Evolutionary conservation across 305 asterid species (phyloP).

Genomic region (Plantago coronopus): DNA sequence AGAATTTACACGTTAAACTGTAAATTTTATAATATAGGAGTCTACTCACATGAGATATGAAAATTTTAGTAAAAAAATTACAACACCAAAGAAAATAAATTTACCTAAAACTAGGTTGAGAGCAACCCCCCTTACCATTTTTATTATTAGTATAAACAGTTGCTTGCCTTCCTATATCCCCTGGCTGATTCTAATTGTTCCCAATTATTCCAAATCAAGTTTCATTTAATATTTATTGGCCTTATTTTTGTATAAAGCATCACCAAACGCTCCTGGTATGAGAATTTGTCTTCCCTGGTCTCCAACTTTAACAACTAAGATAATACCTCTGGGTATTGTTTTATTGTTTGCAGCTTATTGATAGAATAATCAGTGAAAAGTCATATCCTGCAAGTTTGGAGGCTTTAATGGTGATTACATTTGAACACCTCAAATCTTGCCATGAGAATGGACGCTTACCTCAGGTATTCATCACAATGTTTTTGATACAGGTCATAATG

Average conservation of each 20-base stretch:
- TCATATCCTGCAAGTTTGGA: slow-evolving; percentile 64
- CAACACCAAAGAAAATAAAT: no score
- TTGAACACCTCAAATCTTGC: slow-evolving; percentile 68
- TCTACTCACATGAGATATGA: no score
- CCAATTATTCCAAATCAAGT: neutral
- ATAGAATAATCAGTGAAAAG: slow-evolving; percentile 48
- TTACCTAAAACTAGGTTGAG: no score
- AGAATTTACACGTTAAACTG: no score
- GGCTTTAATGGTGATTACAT: slow-evolving; percentile 70
- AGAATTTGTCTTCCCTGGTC: neutral
- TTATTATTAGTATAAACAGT: no score
- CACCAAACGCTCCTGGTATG: slow-evolving; percentile 8
- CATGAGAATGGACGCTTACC: slow-evolving; percentile 51
- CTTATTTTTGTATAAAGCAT: slow-evolving; percentile 1
- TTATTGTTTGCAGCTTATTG: slow-evolving; percentile 44
- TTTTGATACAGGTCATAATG: slow-evolving; percentile 17
- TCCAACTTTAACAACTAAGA: no score
- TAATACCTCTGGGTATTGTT: no score
- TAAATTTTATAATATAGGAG: no score
- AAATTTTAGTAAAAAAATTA: no score
- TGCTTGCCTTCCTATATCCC: neutral
- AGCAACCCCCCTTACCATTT: no score
- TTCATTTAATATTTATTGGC: slow-evolving; percentile 4
- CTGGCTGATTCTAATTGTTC: no score
- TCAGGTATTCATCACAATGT: slow-evolving; percentile 35